phyloP scores from a whole-genome alignment of 2,329 filamentous ascomycete species.

The Podosphaera leucotricha region DNA sequence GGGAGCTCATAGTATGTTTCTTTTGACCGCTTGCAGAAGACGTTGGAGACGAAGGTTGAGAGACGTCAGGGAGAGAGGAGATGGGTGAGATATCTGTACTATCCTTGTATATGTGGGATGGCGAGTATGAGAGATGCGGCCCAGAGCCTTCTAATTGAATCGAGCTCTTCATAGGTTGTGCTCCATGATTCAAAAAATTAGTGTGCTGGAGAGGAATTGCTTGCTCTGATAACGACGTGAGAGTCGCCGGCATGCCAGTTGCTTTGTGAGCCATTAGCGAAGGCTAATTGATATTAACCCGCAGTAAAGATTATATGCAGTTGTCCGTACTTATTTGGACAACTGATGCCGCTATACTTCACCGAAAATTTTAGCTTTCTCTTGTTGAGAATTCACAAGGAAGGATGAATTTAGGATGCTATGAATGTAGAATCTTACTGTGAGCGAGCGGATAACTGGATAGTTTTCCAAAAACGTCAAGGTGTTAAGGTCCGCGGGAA shows the following conservation, averaged over 20 bases:
- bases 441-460: background rate
- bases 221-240: slow-evolving; percentile 5
- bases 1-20: slow-evolving; percentile 3
- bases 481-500: slow-evolving; percentile 14
- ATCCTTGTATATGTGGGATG: slow-evolving; percentile 14
- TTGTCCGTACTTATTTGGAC: background rate
- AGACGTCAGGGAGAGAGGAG: slow-evolving; percentile 17
- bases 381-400: background rate
- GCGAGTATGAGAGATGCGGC: slow-evolving; percentile 15
- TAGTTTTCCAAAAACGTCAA: slow-evolving; percentile 6
- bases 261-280: background rate
- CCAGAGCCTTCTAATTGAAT: slow-evolving; percentile 20
- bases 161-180: slow-evolving; percentile 17
- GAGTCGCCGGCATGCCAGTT: background rate
- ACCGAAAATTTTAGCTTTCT: background rate
- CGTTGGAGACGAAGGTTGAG: slow-evolving; percentile 4
- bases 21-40: background rate
- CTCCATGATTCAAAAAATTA: slow-evolving; percentile 3
- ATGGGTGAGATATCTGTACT: slow-evolving; percentile 19
- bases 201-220: slow-evolving; percentile 6
- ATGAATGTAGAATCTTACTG: background rate
- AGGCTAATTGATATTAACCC: background rate
- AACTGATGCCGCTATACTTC: background rate
- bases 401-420: background rate
- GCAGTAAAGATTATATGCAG: background rate